Conservation (phyloP, 352 stramenopile species). For the Phytophthora lateralis region DNA sequence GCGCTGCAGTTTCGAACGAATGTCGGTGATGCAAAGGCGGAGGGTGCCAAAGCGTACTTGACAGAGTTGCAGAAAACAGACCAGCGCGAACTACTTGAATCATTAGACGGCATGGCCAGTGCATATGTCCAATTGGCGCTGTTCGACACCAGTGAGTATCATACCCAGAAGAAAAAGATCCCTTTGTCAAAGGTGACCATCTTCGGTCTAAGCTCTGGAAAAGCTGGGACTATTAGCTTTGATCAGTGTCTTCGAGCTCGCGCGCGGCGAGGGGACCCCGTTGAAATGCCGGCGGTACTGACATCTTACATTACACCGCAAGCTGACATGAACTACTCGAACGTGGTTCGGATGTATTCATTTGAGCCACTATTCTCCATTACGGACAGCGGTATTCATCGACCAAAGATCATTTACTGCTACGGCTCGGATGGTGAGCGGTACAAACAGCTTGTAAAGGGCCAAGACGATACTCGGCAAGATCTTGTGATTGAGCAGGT, state of each 20-base stretch:
- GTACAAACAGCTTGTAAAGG: conserved; percentile 97
- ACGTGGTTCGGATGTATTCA: conserved; percentile 81
- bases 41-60: conserved; percentile 66
- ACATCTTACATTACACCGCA: conserved; percentile 74
- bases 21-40: conserved; percentile 76
- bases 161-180: conserved; percentile 79
- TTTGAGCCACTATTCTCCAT: conserved; percentile 94
- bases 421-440: conserved; percentile 90
- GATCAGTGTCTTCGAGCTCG: conserved; percentile 76
- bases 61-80: conserved; percentile 58
- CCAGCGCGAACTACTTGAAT: conserved; percentile 68
- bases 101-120: conserved; percentile 72
- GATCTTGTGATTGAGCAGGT: conserved; percentile 92
- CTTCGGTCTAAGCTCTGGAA: conserved; percentile 31
- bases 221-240: conserved; percentile 41
- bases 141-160: conserved; percentile 80
- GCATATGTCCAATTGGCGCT: conserved; percentile 84
- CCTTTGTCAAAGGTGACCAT: conserved; percentile 65
- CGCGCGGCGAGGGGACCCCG: conserved; percentile 45
- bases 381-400: conserved; percentile 94
- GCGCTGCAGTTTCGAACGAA: conserved; percentile 81
- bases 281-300: conserved; percentile 76
- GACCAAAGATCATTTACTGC: conserved; percentile 98
- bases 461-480: conserved; percentile 87
- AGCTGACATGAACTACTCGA: conserved; percentile 83